phyloP scores from a whole-genome alignment of 305 asterid species.

The Salvia sclarea region DNA sequence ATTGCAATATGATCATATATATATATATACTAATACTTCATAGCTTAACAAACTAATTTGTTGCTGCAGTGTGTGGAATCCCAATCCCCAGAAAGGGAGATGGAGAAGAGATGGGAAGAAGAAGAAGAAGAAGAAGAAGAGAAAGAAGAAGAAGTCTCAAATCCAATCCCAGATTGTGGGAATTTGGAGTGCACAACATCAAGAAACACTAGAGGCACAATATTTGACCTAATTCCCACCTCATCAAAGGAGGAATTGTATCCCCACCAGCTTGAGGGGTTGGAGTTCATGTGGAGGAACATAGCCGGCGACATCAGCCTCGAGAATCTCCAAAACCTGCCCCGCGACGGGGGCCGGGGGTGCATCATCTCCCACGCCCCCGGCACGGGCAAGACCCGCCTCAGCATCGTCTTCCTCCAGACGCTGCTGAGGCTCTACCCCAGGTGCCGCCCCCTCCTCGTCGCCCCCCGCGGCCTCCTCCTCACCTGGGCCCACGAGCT shows the following conservation, averaged over 20 bases:
- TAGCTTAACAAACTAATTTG: too few species aligned
- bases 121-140: too few species aligned
- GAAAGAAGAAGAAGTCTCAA: too few species aligned
- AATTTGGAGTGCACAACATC: too few species aligned
- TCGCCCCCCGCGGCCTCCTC: constrained; percentile 73
- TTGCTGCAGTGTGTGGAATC: constrained; percentile 36
- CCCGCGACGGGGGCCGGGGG: constrained; percentile 49
- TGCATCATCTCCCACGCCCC: constrained; percentile 83
- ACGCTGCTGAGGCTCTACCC: constrained; percentile 57
- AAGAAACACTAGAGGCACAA: constrained; percentile 50
- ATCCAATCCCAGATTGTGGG: neutral
- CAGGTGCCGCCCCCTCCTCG: constrained; percentile 52
- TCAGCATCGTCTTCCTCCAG: constrained; percentile 59
- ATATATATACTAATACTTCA: too few species aligned
- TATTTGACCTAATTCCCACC: constrained; percentile 51
- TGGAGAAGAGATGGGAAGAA: too few species aligned
- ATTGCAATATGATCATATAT: too few species aligned
- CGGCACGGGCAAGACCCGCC: constrained; percentile 73
- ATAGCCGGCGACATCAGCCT: constrained; percentile 53
- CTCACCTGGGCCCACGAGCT: constrained; percentile 65
- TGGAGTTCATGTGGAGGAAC: constrained; percentile 61
- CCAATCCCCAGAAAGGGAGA: too few species aligned
- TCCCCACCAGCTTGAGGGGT: constrained; percentile 65
- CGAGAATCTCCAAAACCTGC: constrained; percentile 36
- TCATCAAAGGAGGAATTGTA: constrained; percentile 37